Base-by-base conservation (phyloP, 305 asterid genomes). In the Caryopteris hybrid region DNA sequence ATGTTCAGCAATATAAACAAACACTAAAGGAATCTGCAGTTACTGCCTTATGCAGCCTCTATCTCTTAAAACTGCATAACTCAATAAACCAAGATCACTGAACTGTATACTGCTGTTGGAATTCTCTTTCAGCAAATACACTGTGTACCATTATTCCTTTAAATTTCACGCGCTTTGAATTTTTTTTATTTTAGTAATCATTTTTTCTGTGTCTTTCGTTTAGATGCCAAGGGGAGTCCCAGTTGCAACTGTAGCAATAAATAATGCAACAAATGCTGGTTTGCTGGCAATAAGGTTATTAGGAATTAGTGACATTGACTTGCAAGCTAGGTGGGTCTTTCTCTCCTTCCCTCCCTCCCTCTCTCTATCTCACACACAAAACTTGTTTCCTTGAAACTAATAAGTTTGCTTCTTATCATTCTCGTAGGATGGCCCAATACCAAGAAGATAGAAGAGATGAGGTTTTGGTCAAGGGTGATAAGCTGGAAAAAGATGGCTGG, bases 141-240 rank as follows among this genome's bases (percentile, higher is more conserved):
- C 11, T 10, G 6, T 27, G 17, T 27, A 25, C 5, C 14, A 8
- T 11, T 39, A 20, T 17, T 14, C 16, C 9, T 25, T 3, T 27
- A 41, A 2, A 3, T 25, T 48, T 42, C 27, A 52, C 43, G 43
- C 46, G 52, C 29, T 8, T 33, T 3, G 8, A 4, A 12, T 1
- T 43, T 20, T 25, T 20, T 47, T 31, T 2, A 23, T 23, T 11
- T 52, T 39, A 43, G 16, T 21, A 27, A 38, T 61, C 27, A 62
- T 6, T 11, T 8, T 21, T 34, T 38, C 20, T 21, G 1, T 69
- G 14, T 63, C 16, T 62, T 69, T 29, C 47, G 36, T 42, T 45
- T 68, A 93, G 97, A 93, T 93, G 99, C 99, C 99, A 10, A 90
- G 95, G 79, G 97, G 97, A 45, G 91, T 90, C 23, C 99, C 99